Base-by-base conservation (phyloP, 169 alveolate species). In the Plasmodium gaboni region DNA sequence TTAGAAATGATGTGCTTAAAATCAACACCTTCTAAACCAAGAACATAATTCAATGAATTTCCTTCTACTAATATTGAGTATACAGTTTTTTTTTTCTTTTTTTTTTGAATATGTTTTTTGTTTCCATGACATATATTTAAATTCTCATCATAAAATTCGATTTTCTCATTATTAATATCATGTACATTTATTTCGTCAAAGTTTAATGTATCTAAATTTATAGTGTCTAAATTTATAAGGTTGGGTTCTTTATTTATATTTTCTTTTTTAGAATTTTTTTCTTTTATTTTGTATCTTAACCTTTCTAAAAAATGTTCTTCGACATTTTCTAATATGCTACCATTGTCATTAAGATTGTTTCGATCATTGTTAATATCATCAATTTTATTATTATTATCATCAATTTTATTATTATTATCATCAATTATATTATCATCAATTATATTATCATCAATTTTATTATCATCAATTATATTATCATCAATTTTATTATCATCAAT, bases 21-120 rank as follows among this genome's bases (percentile, higher is more conserved):
- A 74, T 93, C 96, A 19, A 98, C 97, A 44, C 99, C 99, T 15
- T 95, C 96, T 13, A 98, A 95, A 48, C 96, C 96, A 98, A 98
- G 97, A 60, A 98, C 97, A 76, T 97, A 96, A 83, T 93, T 92
- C 19, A 98, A 91, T 0, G 99, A 98, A 57, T 96, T 94, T 13
- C 99, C 99, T 94, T 98, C 99, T 1, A 97, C 98, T 5, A 98
- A 96, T 7, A 98, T 91, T n/a, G 95, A 93, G 92, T 95, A 97
- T 48, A 89, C 53, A 1, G 89, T 64, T 73, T 92, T 76, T 50
- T 93, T 94, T 51, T 91, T 74, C 57, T 93, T 93, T 67, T 93
- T 90, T 63, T 89, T 95, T 38, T 91, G 76, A 51, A 32, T 32
- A 74, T 89, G 46, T 64, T 50, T 19, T 57, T 50, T 60, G 28